These are phyloP conservation scores for Coelastrella sp. DNA, from an alignment of 139 green algal species.

Conservation along the genomic window DNA sequence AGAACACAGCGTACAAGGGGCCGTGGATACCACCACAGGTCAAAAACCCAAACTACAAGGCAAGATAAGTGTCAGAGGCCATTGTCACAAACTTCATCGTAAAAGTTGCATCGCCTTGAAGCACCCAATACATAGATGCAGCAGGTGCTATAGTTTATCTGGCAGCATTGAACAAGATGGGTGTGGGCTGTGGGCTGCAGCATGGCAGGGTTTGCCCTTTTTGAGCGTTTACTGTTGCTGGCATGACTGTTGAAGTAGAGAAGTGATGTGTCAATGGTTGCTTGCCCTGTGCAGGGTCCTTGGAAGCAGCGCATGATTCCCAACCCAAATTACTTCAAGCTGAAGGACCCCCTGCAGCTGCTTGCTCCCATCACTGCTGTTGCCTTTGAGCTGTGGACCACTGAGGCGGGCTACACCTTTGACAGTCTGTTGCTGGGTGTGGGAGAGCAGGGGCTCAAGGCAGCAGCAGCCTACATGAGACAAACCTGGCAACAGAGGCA, in stretches of 20 bases:
- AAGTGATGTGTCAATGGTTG: background rate
- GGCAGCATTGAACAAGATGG: background rate
- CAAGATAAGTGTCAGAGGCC: background rate
- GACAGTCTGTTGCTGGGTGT: slow-evolving; percentile 86
- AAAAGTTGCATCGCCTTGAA: no score
- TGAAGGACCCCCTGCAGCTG: slow-evolving; percentile 69
- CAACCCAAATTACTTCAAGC: slow-evolving; percentile 81
- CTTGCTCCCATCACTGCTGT: slow-evolving; percentile 81
- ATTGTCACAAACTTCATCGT: background rate
- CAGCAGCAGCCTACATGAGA: slow-evolving; percentile 38
- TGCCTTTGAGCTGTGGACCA: slow-evolving; percentile 93
- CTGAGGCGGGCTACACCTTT: slow-evolving; percentile 82
- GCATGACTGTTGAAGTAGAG: background rate
- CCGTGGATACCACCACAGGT: slow-evolving; percentile 85
- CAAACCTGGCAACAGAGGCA: slow-evolving; percentile 26
- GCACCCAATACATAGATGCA: no score
- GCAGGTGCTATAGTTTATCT: background rate
- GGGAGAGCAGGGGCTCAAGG: slow-evolving; percentile 50
- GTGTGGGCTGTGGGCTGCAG: background rate
- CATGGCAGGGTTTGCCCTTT: background rate
- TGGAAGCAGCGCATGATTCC: slow-evolving; percentile 79
- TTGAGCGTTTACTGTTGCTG: background rate
- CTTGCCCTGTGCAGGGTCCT: slow-evolving; percentile 54
- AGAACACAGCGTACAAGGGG: slow-evolving; percentile 95
- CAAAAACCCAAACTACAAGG: slow-evolving; percentile 95